Conservation (phyloP, 2,329 filamentous ascomycete genomes). For the Aspergillus neotritici region DNA sequence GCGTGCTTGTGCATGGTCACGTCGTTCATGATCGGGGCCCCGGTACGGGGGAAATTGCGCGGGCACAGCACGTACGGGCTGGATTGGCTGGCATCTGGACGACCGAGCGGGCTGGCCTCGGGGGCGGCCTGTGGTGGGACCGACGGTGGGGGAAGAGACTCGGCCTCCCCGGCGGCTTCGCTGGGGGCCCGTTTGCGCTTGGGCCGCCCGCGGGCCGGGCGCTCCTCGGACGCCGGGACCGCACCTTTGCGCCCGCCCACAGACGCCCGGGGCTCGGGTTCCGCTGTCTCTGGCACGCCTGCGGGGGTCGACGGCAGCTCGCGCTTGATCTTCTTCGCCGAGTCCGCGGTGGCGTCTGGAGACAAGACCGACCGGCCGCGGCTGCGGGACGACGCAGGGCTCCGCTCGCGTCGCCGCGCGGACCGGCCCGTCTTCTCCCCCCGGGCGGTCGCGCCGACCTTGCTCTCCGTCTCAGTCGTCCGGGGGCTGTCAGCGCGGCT, state of each 20-base stretch:
- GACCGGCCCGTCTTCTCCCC: constrained; percentile 22
- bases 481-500: constrained; percentile 15
- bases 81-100: constrained; percentile 25
- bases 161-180: constrained; percentile 25
- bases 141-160: constrained; percentile 16
- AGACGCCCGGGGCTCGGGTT: constrained; percentile 24
- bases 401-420: constrained; percentile 26
- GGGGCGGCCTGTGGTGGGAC: no score
- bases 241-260: constrained; percentile 26
- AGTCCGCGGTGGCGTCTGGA: constrained; percentile 22
- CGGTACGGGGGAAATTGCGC: constrained; percentile 58
- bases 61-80: constrained; percentile 37
- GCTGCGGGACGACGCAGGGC: constrained; percentile 33
- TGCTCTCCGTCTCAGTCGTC: constrained; percentile 13
- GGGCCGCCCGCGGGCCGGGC: constrained; percentile 22
- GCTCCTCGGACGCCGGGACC: constrained; percentile 18
- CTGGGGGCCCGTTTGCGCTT: constrained; percentile 40
- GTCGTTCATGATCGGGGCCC: constrained; percentile 66
- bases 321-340: constrained; percentile 26
- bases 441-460: constrained; percentile 18
- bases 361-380: constrained; percentile 33
- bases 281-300: constrained; percentile 27
- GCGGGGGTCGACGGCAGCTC: constrained; percentile 34
- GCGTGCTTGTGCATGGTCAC: constrained; percentile 71
- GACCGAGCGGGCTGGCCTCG: constrained; percentile 23